A percentile compares a stretch with the other conserved stretches of the same genome.
phyloP scores from a whole-genome alignment of 164 flowering plant species.

The Chimonanthus praecox region DNA sequence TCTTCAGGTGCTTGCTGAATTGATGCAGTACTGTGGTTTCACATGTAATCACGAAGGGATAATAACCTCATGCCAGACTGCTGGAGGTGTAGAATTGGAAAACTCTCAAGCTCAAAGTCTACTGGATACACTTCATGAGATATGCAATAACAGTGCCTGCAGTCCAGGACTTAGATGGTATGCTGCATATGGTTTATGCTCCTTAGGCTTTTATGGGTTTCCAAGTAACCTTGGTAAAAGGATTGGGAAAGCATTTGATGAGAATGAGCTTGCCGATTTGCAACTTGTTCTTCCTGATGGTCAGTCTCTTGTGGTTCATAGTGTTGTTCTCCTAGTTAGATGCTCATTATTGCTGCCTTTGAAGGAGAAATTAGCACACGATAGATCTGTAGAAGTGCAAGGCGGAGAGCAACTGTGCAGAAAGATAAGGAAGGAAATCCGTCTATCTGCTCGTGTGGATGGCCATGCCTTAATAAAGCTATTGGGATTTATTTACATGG shows the following conservation, averaged over 20 bases:
- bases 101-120: constrained; percentile 28
- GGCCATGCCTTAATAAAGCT: constrained; percentile 40
- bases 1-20: constrained; percentile 53
- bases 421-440: constrained; percentile 31
- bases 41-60: constrained; percentile 11
- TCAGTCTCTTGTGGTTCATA: constrained; percentile 41
- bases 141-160: constrained; percentile 22
- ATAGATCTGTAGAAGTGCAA: constrained; percentile 12
- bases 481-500: constrained; percentile 64
- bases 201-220: constrained; percentile 68
- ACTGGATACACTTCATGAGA: constrained; percentile 31
- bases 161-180: constrained; percentile 62
- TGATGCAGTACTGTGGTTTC: constrained; percentile 28
- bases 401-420: constrained; percentile 13
- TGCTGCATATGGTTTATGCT: constrained; percentile 56
- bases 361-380: constrained; percentile 13
- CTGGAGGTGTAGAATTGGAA: constrained; percentile 4
- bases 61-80: constrained; percentile 11
- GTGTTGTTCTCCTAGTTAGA: constrained; percentile 49
- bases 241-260: constrained; percentile 44
- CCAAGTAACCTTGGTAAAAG: constrained; percentile 48
- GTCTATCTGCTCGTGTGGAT: constrained; percentile 61
- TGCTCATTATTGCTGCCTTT: constrained; percentile 53
- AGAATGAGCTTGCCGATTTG: constrained; percentile 43
- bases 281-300: constrained; percentile 39